Evolutionary conservation across 106 monocot species (phyloP).

Genomic region (Platanthera guangdongensis): DNA sequence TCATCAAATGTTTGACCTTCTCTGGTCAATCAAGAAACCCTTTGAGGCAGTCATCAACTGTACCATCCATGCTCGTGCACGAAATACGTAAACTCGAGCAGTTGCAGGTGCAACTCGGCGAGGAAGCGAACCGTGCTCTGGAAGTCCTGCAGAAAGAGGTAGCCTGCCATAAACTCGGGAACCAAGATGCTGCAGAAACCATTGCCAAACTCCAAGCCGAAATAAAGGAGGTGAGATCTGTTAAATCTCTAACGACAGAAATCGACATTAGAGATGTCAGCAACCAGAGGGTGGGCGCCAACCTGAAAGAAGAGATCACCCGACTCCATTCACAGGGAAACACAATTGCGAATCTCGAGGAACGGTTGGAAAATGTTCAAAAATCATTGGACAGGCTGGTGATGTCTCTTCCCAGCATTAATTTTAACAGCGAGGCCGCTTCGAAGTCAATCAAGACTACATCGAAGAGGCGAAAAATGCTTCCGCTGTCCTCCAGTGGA

Average conservation of each 20-base stretch:
- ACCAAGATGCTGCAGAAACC: constrained; percentile 89
- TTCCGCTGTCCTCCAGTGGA: constrained; percentile 49
- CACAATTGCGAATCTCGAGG: constrained; percentile 75
- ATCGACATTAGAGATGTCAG: constrained; percentile 13
- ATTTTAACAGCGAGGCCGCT: constrained; percentile 9
- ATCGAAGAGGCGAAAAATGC: constrained; percentile 58
- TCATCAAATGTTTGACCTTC: constrained; percentile 67
- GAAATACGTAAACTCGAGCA: constrained; percentile 96
- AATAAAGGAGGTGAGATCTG: constrained; percentile 66
- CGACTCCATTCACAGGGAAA: constrained; percentile 79
- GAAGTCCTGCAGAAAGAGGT: constrained; percentile 98
- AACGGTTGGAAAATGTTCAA: constrained; percentile 88
- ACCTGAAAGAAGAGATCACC: constrained; percentile 81
- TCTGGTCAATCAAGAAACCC: constrained; percentile 50
- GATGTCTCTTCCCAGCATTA: constrained; percentile 59
- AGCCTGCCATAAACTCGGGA: constrained; percentile 72
- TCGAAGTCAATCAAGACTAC: constrained; percentile 42
- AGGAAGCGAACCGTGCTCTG: constrained; percentile 79
- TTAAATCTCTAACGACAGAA: constrained; percentile 46
- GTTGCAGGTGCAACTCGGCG: constrained; percentile 76
- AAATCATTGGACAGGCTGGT: constrained; percentile 84
- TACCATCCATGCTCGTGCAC: constrained; percentile 68
- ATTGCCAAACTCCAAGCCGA: constrained; percentile 93
- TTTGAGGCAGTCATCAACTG: constrained; percentile 82
- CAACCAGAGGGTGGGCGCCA: constrained; percentile 29